Evolutionary conservation across 768 basidiomycete genomes (phyloP).

Genomic region (Amanita pseudoporphyria): DNA sequence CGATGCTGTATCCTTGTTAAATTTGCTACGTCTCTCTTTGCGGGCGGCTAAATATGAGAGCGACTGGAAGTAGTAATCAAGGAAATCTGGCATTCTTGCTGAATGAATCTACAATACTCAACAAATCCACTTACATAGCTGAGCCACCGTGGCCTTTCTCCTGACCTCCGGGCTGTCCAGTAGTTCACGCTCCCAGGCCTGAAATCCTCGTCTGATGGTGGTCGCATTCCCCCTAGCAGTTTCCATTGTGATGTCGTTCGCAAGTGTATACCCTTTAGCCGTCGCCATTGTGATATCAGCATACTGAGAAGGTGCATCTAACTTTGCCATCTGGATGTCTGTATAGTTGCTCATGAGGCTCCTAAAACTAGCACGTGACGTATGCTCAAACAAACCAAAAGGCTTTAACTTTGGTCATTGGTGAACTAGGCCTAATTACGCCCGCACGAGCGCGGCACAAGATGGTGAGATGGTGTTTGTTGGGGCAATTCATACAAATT

Average conservation of each 20-base stretch:
- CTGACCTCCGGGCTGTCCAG: conserved; percentile 81
- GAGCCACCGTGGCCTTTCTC: conserved; percentile 94
- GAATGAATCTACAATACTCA: neutral
- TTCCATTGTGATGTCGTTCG: conserved; percentile 60
- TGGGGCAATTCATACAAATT: too few relatives aligned
- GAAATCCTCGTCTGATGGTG: conserved; percentile 49
- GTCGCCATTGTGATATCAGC: conserved; percentile 47
- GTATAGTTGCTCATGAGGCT: neutral
- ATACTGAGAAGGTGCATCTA: neutral
- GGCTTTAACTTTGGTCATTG: too few relatives aligned
- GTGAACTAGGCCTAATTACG: too few relatives aligned
- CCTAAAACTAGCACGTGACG: too few relatives aligned
- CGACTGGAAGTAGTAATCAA: conserved; percentile 97
- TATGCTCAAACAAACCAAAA: too few relatives aligned
- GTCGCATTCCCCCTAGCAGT: conserved; percentile 43
- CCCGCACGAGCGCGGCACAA: too few relatives aligned
- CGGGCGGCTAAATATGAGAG: conserved; percentile 83
- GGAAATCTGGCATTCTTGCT: conserved; percentile 53
- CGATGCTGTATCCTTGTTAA: conserved; percentile 71
- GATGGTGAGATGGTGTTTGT: too few relatives aligned
- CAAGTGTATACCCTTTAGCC: conserved; percentile 40
- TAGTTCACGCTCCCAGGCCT: conserved; percentile 82
- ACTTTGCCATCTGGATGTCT: conserved; percentile 19
- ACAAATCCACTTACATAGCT: conserved; percentile 63
- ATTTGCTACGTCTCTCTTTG: conserved; percentile 73